Evolutionary conservation across 2,329 filamentous ascomycete species (phyloP).

Genomic region (Phoma sp.): DNA sequence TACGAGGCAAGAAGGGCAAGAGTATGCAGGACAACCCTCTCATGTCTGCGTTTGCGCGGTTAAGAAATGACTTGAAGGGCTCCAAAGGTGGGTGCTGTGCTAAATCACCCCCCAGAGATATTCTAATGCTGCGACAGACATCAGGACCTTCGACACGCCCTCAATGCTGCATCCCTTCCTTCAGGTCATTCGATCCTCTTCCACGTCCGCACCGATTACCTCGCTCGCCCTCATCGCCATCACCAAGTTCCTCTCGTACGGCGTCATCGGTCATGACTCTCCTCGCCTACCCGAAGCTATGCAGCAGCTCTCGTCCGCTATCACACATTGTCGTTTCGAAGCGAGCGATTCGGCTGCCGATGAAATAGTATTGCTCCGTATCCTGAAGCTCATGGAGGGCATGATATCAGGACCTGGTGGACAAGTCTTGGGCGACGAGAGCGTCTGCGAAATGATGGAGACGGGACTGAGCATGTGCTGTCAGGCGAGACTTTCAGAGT

Average conservation of each 20-base stretch:
- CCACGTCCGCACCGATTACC: conserved; percentile 94
- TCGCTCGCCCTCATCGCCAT: conserved; percentile 92
- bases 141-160: conserved; percentile 85
- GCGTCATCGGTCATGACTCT: conserved; percentile 82
- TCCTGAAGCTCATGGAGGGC: conserved; percentile 96
- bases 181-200: conserved; percentile 94
- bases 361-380: conserved; percentile 92
- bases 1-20: conserved; percentile 93
- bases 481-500: conserved; percentile 86
- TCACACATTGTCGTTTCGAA: conserved; percentile 97
- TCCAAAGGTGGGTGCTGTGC: conserved; percentile 69
- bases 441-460: conserved; percentile 99
- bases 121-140: conserved; percentile 64
- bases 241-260: conserved; percentile 95
- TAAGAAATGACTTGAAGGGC: conserved; percentile 84
- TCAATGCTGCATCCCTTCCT: conserved; percentile 91
- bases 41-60: conserved; percentile 89
- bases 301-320: conserved; percentile 91
- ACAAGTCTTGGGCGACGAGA: conserved; percentile 94
- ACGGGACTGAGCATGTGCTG: conserved; percentile 97
- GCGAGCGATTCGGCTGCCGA: conserved; percentile 94
- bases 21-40: conserved; percentile 97
- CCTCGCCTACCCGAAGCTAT: conserved; percentile 90
- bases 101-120: background rate
- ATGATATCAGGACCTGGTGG: conserved; percentile 96